A percentile compares a stretch with the other conserved stretches of the same genome.
These are phyloP conservation scores for Castanopsis chinensis DNA, from an alignment of 306 rosid genomes.

Conservation along the genomic window DNA sequence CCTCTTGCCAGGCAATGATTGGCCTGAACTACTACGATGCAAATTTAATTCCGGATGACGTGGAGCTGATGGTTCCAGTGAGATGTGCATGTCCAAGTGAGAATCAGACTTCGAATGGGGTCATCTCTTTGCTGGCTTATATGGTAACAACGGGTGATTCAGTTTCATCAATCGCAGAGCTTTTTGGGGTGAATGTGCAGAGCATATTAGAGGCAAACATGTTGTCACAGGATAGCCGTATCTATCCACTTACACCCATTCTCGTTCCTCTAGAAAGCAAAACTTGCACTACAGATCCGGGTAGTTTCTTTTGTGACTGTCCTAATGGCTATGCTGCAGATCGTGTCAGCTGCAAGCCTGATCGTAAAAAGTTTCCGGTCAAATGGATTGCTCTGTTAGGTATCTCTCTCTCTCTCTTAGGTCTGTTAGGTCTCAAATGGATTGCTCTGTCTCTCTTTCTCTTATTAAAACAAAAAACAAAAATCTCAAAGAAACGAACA, in stretches of 20 bases:
- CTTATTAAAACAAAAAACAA: no score
- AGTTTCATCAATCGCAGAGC: constrained; percentile 30
- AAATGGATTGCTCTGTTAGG: no score
- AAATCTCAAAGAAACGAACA: no score
- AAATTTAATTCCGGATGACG: constrained; percentile 20
- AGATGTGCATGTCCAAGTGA: constrained; percentile 47
- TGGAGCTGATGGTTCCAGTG: constrained; percentile 38
- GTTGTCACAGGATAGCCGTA: constrained; percentile 16
- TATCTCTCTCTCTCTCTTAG: no score
- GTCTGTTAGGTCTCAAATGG: no score
- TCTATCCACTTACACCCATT: constrained; percentile 27
- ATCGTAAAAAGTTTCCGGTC: no score
- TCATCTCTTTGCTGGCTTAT: constrained; percentile 36
- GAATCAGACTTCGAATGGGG: constrained; percentile 33
- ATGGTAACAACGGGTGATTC: constrained; percentile 32
- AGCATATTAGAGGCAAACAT: constrained; percentile 39
- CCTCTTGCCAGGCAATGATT: constrained; percentile 47
- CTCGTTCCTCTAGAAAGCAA: constrained; percentile 42
- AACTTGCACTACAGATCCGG: constrained; percentile 16
- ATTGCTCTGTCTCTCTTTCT: not conserved
- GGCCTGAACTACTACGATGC: constrained; percentile 47
- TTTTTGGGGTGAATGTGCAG: constrained; percentile 33
- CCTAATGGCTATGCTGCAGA: not conserved
- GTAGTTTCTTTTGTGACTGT: constrained; percentile 12
- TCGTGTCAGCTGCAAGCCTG: not conserved